These are phyloP conservation scores for Quercus wislizeni DNA, from an alignment of 306 rosid species.

Conservation along the genomic window DNA sequence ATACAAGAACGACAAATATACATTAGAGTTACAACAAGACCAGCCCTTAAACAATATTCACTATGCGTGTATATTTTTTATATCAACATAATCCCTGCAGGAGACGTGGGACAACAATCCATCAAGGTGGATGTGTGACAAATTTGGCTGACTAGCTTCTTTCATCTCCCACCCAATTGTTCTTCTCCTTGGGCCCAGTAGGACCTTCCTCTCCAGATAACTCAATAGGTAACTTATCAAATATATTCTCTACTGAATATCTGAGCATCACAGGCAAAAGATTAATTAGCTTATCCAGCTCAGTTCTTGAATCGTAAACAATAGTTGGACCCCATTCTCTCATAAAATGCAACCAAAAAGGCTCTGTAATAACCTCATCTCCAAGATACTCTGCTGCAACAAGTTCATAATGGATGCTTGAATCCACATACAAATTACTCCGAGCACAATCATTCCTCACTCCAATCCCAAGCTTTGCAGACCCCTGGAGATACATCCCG, in stretches of 20 bases:
- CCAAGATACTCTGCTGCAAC: conserved; percentile 51
- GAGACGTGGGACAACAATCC: neutral
- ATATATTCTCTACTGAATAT: conserved; percentile 23
- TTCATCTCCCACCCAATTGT: conserved; percentile 63
- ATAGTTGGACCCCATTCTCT: conserved; percentile 60
- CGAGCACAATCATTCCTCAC: conserved; percentile 45
- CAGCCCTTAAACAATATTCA: neutral
- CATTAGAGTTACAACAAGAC: neutral
- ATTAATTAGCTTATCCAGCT: conserved; percentile 38
- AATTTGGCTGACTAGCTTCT: conserved; percentile 24
- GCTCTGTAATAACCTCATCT: conserved; percentile 38
- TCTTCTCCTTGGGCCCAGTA: conserved; percentile 68
- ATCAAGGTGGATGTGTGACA: neutral
- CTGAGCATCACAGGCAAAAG: conserved; percentile 31
- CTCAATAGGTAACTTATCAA: conserved; percentile 44
- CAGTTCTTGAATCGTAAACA: conserved; percentile 43
- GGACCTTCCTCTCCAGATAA: conserved; percentile 59
- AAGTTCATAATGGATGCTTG: conserved; percentile 41
- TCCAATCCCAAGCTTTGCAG: conserved; percentile 47
- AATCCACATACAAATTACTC: conserved; percentile 40
- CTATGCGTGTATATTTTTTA: neutral
- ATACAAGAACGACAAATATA: neutral
- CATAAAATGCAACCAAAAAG: conserved; percentile 58
- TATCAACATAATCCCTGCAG: neutral
- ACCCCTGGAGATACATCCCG: conserved; percentile 54